Base-by-base conservation (phyloP, 177 flowering plant species). In the Vitis hybrid region DNA sequence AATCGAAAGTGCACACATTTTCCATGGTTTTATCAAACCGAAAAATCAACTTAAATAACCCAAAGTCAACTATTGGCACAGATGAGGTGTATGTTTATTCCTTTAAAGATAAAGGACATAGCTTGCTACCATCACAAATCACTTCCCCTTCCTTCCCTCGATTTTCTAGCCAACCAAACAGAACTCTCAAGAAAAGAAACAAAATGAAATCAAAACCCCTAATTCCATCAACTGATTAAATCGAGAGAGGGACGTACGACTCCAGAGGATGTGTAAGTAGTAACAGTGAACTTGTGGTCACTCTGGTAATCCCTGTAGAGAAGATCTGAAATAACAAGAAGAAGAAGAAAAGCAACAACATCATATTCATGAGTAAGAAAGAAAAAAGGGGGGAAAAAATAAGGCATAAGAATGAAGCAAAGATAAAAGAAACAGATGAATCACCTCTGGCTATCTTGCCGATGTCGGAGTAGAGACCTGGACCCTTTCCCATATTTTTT, bases 391-490 rank as follows among this genome's bases (percentile, higher is more conserved):
- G 11, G 44, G 11, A 38, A 22, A 72, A 65, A 50, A 62, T 14
- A 7, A n/a, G 11, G 2, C 71, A 65, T 13, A 8, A 3, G 55
- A 57, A 62, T 15, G 47, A 73, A 14, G 15, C 28, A 67, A 5
- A 58, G 31, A 60, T 49, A 66, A 60, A 33, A 7, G 33, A 14
- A 28, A 58, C 18, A 20, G 24, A 67, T 22, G 18, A 13, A 11
- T 63, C 38, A 86, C 95, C 95, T 86, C 89, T 83, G 54, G 90
- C 82, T 63, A 80, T 84, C 76, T 90, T 90, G 73, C 94, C 94
- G 73, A 90, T 90, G 15, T 88, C 92, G 66, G 84, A 9, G 86
- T 90, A 90, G 51, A 90, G 88, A 28, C 95, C 95, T 7, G 95
- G 95, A 22, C 95, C 95, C 71, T 88, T 90, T 60, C 17, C 87